Evolutionary conservation across 1,284 basidiomycete species (phyloP), one percentile per base, ranked within the genome.

Genomic region (Fistulinella staudtii): DNA sequence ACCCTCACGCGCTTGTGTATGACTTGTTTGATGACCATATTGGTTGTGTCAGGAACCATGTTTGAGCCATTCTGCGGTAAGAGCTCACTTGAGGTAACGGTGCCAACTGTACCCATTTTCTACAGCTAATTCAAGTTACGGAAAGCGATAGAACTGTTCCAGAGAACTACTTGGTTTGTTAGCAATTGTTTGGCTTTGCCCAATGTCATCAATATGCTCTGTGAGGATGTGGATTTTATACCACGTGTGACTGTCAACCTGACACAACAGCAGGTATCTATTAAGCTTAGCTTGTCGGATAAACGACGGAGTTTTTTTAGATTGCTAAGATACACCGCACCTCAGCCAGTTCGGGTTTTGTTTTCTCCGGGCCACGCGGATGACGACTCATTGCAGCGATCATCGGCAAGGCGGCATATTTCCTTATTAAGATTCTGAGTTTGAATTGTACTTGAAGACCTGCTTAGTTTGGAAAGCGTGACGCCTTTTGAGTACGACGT

Each of bases 381-480:
- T 28, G 27, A 13, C 14, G 24, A 24, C 25, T 30, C 28, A n/a
- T 23, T 23, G 20, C 21, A 35, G 41, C 27, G 56, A 55, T 55
- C 56, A 34, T 43, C 31, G 28, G 38, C 24, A 11, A 21, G 45
- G 56, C 35, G 43, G 46, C n/a, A 53, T n/a, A 39, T 20, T 53
- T 45, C 54, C 48, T 39, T 14, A 54, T 61, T 42, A 34, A 39
- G 36, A 3, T 7, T 44, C 53, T 45, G 58, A 8, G 49, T 25
- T 49, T 37, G 6, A 59, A 61, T 49, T 34, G 41, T 60, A 63
- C 61, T 61, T 58, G 55, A 47, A 52, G 36, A 55, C 51, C 23
- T 64, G 34, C 60, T 45, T 50, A 14, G 58, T 65, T 45, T 64
- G 39, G 61, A 8, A 9, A 43, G 14, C 4, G 35, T 41, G 15